Evolutionary conservation across 768 basidiomycete species (phyloP).

Genomic region (Hypholoma fasciculare): DNA sequence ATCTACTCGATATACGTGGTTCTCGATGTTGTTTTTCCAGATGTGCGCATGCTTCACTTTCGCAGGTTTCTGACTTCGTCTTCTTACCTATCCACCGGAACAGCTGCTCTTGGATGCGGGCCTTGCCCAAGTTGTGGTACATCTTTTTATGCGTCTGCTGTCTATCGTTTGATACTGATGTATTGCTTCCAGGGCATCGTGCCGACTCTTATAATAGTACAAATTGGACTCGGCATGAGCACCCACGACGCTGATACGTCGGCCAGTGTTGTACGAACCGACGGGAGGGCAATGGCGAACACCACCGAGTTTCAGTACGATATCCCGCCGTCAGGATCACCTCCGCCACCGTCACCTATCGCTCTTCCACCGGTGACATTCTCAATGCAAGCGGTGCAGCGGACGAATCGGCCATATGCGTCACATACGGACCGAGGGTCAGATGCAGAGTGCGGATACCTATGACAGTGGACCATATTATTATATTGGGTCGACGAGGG

Average conservation of each 20-base stretch:
- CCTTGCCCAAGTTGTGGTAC: constrained; percentile 26
- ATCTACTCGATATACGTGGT: constrained; percentile 30
- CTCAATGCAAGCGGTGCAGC: constrained; percentile 10
- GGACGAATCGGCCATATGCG: constrained; percentile 13
- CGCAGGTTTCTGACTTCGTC: background rate
- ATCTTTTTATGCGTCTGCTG: constrained; percentile 4
- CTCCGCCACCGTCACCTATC: constrained; percentile 16
- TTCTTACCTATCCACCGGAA: background rate
- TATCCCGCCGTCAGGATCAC: constrained; percentile 16
- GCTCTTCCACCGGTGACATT: constrained; percentile 14
- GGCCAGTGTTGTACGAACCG: constrained; percentile 20
- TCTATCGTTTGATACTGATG: constrained; percentile 4
- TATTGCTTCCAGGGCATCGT: constrained; percentile 25
- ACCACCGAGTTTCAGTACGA: constrained; percentile 18
- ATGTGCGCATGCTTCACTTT: constrained; percentile 10
- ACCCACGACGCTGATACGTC: constrained; percentile 22
- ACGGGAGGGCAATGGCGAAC: constrained; percentile 17
- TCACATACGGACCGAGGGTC: constrained; percentile 8
- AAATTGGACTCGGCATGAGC: constrained; percentile 25
- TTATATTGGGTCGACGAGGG: background rate
- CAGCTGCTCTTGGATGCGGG: constrained; percentile 24
- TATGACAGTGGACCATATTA: constrained; percentile 4
- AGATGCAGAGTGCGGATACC: constrained; percentile 17
- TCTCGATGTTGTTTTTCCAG: constrained; percentile 21
- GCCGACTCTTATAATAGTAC: constrained; percentile 31